Conservation (phyloP, 441 rosid species). For the Pelargonium cotyledonis region DNA sequence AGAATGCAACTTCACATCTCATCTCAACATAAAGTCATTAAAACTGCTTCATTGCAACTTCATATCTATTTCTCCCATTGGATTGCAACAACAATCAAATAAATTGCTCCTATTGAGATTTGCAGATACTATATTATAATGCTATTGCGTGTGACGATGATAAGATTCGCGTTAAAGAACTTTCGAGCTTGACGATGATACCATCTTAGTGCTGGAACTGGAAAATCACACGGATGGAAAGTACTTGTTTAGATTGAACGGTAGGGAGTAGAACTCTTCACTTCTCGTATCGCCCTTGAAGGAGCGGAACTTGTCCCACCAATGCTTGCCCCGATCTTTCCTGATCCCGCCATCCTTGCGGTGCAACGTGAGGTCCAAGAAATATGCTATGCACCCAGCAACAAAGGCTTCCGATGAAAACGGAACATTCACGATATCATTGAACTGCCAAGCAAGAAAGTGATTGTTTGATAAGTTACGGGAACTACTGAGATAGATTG, state of each 20-base stretch:
- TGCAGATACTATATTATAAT: constrained; percentile 24
- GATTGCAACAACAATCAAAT: constrained; percentile 29
- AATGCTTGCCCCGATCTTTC: constrained; percentile 93
- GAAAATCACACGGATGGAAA: constrained; percentile 71
- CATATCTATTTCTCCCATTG: constrained; percentile 23
- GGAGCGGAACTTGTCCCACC: constrained; percentile 89
- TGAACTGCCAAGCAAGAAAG: constrained; percentile 51
- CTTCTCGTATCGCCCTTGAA: constrained; percentile 69
- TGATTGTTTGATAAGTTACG: not conserved
- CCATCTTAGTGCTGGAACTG: constrained; percentile 6
- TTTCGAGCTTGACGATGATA: constrained; percentile 2
- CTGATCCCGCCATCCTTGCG: constrained; percentile 39
- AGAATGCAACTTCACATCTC: constrained; percentile 27
- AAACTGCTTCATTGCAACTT: constrained; percentile 26
- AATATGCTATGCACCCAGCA: constrained; percentile 73
- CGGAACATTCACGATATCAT: constrained; percentile 82
- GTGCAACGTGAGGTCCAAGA: constrained; percentile 74
- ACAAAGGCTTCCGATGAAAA: constrained; percentile 87
- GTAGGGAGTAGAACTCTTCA: constrained; percentile 84
- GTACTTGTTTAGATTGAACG: constrained; percentile 81
- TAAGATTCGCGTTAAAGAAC: constrained; percentile 22
- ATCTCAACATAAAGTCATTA: too few species aligned
- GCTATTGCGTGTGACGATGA: constrained; percentile 21
- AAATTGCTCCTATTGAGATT: constrained; percentile 24
- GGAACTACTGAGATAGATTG: not conserved